Evolutionary conservation across 2,329 filamentous ascomycete species (phyloP), one percentile per base, ranked within the genome.

Genomic region (Elsinoe necatrix): DNA sequence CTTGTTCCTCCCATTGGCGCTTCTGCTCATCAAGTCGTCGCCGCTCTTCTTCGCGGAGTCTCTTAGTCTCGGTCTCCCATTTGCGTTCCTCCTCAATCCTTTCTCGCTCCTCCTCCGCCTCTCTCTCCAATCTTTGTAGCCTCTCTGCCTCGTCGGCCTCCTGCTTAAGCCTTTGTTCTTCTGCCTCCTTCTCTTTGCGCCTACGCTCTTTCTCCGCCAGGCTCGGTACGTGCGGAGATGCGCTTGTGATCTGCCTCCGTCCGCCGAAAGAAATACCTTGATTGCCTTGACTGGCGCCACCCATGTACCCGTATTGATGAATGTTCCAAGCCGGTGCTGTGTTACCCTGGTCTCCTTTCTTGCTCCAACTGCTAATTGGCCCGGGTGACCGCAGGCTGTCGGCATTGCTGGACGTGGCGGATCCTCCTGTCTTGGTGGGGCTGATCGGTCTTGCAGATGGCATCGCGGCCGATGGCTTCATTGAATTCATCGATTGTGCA

Each of bases 261-360:
- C 85, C 89, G 57, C 93, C 93, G 71, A 97, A 97, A 9, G 88
- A 83, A 63, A 98, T 89, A 16, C 93, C 93, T 60, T 96, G 83
- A 65, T 95, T 97, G 2, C 89, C 92, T 70, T 98, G 93, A 66
- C 89, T 96, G 23, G 93, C 93, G 50, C 93, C 93, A 58, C 93
- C 93, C 86, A 97, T 93, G 72, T 96, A 98, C 6, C 93, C 91
- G 68, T 98, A 98, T 69, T 98, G 93, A 57, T 91, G 87, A 64
- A 97, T 97, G 68, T 97, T 98, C 93, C 93, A 98, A 1, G 93
- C 93, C 0, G 93, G 93, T 23, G 85, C 79, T 1, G 91, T 96
- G 43, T 79, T 80, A 14, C 81, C 82, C 70, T 96, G 87, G 63
- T 96, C 89, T 56, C 81, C 80, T 70, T 81, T 88, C 69, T 83